Percentiles rank a stretch among this genome's conserved stretches.
Evolutionary conservation across 106 monocot genomes (phyloP).

Genomic region (Dendrobium nobile): DNA sequence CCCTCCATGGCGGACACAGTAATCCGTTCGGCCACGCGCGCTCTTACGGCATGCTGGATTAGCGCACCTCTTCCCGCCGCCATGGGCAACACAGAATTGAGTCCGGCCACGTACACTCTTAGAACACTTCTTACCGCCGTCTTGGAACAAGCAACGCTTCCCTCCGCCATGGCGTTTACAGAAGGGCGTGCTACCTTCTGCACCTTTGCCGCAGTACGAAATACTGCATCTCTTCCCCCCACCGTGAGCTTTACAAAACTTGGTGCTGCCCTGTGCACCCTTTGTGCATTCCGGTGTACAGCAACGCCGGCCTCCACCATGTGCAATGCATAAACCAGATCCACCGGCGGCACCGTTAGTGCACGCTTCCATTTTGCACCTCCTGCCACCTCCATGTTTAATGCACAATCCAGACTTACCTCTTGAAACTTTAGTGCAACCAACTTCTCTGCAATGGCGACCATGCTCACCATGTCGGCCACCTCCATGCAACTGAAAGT

Average conservation of each 20-base stretch:
- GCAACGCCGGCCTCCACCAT: constrained; percentile 53
- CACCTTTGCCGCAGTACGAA: constrained; percentile 35
- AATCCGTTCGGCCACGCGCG: constrained; percentile 41
- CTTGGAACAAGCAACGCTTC: constrained; percentile 52
- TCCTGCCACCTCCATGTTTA: constrained; percentile 50
- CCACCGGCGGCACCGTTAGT: constrained; percentile 34
- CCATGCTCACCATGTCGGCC: constrained; percentile 39
- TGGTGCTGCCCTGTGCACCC: constrained; percentile 54
- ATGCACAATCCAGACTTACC: constrained; percentile 59
- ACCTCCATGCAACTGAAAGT: constrained; percentile 51
- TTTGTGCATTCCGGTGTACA: constrained; percentile 31
- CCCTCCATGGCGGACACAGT: constrained; percentile 56
- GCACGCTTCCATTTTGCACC: constrained; percentile 38
- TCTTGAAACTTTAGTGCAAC: constrained; percentile 39
- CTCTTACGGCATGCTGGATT: constrained; percentile 27
- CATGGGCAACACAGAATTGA: constrained; percentile 59
- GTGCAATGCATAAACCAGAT: constrained; percentile 53
- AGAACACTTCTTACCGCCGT: constrained; percentile 29
- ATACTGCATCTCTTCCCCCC: constrained; percentile 50
- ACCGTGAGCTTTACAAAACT: constrained; percentile 51
- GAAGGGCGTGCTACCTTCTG: constrained; percentile 48
- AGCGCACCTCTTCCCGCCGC: constrained; percentile 56
- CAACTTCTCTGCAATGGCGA: constrained; percentile 20
- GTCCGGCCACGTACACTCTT: constrained; percentile 63
- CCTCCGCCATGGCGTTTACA: constrained; percentile 62